Evolutionary conservation across 768 basidiomycete genomes (phyloP).

Genomic region (Phlegmacium glaucopus): DNA sequence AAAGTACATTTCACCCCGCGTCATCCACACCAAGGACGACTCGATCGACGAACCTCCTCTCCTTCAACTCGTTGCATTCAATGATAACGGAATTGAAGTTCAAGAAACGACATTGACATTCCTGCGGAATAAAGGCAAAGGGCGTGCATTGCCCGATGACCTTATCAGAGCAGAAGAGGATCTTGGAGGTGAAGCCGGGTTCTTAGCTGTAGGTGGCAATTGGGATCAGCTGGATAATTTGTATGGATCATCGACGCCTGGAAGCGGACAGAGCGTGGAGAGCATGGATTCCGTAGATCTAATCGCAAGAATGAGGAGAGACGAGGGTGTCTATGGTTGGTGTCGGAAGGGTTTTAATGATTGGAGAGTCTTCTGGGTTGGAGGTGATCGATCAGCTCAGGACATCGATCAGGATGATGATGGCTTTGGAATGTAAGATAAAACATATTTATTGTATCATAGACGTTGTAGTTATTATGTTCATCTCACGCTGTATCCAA

Average conservation of each 20-base stretch:
- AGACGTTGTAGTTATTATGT: too few relatives aligned
- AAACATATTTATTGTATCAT: too few relatives aligned
- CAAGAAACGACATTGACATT: constrained; percentile 61
- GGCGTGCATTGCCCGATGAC: constrained; percentile 44
- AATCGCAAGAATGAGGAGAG: constrained; percentile 39
- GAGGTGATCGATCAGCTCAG: constrained; percentile 36
- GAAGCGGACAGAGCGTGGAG: constrained; percentile 36
- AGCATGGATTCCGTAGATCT: constrained; percentile 55
- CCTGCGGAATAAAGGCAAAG: constrained; percentile 49
- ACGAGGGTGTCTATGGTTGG: constrained; percentile 79
- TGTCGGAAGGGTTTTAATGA: constrained; percentile 68
- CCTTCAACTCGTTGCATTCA: constrained; percentile 68
- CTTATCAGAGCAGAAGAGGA: constrained; percentile 55
- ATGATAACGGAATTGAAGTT: constrained; percentile 70
- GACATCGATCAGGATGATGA: not conserved
- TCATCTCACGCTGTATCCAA: too few relatives aligned
- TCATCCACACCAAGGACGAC: constrained; percentile 28
- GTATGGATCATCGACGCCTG: constrained; percentile 37
- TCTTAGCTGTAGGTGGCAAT: constrained; percentile 49
- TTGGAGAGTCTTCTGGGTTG: constrained; percentile 83
- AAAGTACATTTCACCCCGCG: constrained; percentile 48
- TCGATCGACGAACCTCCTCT: constrained; percentile 33
- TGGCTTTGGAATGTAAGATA: too few relatives aligned
- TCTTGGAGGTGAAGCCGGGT: constrained; percentile 61
- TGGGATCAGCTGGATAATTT: constrained; percentile 45